A percentile compares a stretch with the other conserved stretches of the same genome.
Evolutionary conservation across 805 yeast species (phyloP).

Genomic region (Candida bentonensis): DNA sequence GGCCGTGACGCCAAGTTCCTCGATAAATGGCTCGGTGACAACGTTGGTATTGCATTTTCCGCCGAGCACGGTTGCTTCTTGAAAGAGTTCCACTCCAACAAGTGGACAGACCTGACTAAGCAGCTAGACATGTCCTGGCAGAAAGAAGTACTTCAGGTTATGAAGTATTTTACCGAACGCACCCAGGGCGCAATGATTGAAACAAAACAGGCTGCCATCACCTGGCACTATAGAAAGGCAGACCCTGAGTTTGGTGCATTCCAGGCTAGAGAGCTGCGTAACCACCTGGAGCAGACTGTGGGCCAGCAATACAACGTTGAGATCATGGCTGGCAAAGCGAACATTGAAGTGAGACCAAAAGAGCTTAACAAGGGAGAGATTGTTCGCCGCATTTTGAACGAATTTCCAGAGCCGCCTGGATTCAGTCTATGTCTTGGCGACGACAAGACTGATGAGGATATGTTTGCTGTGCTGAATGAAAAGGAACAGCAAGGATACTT

Average conservation of each 20-base stretch:
- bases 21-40: conserved; percentile 75
- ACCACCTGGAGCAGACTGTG: conserved; percentile 46
- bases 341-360: conserved; percentile 90
- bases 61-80: conserved; percentile 98
- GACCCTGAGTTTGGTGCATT: conserved; percentile 88
- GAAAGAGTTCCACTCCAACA: conserved; percentile 46
- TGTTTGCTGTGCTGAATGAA: conserved; percentile 66
- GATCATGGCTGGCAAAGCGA: conserved; percentile 95
- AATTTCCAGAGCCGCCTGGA: conserved; percentile 43
- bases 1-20: conserved; percentile 90
- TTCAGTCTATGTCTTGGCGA: conserved; percentile 88
- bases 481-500: conserved; percentile 33
- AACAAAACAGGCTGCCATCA: conserved; percentile 79
- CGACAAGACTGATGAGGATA: conserved; percentile 94
- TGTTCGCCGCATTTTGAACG: conserved; percentile 59
- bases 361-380: conserved; percentile 96
- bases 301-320: conserved; percentile 66
- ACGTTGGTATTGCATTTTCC: conserved; percentile 58
- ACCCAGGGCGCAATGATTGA: conserved; percentile 88
- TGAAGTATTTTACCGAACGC: conserved; percentile 61
- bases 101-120: conserved; percentile 80
- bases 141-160: conserved; percentile 57
- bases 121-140: conserved; percentile 92
- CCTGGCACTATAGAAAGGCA: conserved; percentile 95
- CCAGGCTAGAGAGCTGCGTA: conserved; percentile 64